Base-by-base conservation (phyloP, 2,329 filamentous ascomycete species). In the Drechslera avenae region DNA sequence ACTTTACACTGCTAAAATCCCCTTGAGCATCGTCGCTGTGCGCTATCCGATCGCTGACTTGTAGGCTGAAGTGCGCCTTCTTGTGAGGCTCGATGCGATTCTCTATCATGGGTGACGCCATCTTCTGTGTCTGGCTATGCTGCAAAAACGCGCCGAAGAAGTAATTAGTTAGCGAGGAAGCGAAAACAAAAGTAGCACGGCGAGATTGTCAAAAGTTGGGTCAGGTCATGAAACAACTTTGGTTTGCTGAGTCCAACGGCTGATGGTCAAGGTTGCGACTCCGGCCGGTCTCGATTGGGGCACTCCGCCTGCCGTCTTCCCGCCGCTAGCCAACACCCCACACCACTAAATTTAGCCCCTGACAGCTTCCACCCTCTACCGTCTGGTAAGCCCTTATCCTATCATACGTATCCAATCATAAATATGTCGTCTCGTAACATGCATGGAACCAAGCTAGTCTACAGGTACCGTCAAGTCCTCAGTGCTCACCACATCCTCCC, bases 101-200 rank as follows among this genome's bases (percentile, higher is more conserved):
- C 46, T 72, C 68, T 12, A 73, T 48, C 57, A 66, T 59, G 6
- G 73, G 73, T 19, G 72, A 74, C 18, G 72, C 72, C 73, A 75
- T 75, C 30, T 17, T 23, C 23, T 18, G 19, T 17, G 28, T 10
- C 43, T 18, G 7, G 18, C 18, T 2, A 2, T 23, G n/a, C 10
- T 23, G 49, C 37, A 28, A 28, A 33, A 12, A 16, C 16, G 12
- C 34, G 33, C 14, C 4, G 16, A 2, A 5, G 31, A 8, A 26
- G n/a, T 3, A 3, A 9, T 3, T 0, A 21, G 35, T 13, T 3
- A 30, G n/a, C 12, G 41, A 12, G 30, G 8, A 2, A 12, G 12
- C 13, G 17, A 31, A 13, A 32, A 21, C 10, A 19, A 23, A 30
- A 30, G 9, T 30, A n/a, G n/a, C 30, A 40, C 17, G 2, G 26